A percentile compares a stretch with the other conserved stretches of the same genome.
Evolutionary conservation across 2,329 filamentous ascomycete genomes (phyloP).

Genomic region (Trichoderma sp.): DNA sequence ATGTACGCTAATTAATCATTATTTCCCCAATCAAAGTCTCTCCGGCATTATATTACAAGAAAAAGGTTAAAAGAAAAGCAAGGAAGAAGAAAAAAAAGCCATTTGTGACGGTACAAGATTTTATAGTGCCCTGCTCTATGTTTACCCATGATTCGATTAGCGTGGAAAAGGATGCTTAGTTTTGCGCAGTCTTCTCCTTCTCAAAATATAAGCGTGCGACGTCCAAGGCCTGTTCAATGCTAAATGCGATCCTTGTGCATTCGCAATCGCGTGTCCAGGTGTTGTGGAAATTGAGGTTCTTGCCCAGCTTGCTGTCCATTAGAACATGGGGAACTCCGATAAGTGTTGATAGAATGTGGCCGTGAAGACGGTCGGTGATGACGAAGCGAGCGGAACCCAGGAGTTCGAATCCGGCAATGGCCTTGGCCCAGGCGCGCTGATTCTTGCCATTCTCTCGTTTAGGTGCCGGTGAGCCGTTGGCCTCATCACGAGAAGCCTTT

Average conservation of each 20-base stretch:
- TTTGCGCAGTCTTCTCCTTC: background rate
- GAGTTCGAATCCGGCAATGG: constrained; percentile 12
- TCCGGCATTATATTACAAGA: background rate
- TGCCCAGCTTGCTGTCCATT: constrained; percentile 15
- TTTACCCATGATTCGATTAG: background rate
- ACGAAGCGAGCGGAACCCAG: constrained; percentile 8
- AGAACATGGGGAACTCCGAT: constrained; percentile 11
- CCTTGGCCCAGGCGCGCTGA: constrained; percentile 12
- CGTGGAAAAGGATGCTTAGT: background rate
- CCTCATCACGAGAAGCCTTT: background rate
- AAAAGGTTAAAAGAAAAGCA: background rate
- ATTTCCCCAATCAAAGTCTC: background rate
- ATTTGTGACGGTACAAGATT: background rate
- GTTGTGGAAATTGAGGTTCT: constrained; percentile 13
- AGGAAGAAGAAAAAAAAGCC: background rate
- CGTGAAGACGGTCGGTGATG: constrained; percentile 10
- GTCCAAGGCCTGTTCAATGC: background rate
- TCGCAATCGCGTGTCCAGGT: constrained; percentile 12
- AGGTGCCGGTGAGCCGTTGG: background rate
- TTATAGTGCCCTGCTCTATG: background rate
- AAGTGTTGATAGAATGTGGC: constrained; percentile 5
- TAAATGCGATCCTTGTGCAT: background rate
- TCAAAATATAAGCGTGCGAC: constrained; percentile 13
- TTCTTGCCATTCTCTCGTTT: constrained; percentile 13
- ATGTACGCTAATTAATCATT: background rate